Evolutionary conservation across 768 basidiomycete genomes (phyloP), one percentile per base, ranked within the genome.

Genomic region (Aureoboletus auriporus): DNA sequence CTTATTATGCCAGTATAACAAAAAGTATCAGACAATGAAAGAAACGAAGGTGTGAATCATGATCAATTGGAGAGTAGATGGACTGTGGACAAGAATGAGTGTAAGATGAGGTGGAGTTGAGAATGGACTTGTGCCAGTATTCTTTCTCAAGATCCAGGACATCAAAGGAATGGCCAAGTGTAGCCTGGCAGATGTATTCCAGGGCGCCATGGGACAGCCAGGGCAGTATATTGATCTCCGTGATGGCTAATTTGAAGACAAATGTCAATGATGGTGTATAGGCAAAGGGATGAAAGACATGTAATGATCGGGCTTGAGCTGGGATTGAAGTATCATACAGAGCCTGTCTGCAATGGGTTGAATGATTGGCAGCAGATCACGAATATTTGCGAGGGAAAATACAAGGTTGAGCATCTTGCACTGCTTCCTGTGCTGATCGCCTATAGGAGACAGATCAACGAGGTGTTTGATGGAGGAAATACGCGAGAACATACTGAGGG

Each of bases 161-260:
- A 11, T 65, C 51, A 42, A 72, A 65, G 5, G 59, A 61, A 48
- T 71, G 60, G 0, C 72, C 71, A 0, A 73, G 50, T 3, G 60
- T 58, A 8, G 62, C 67, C 41, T 67, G 64, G 10, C 61, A 63
- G 27, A 72, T 60, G 42, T 69, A 70, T 44, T 72, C 71, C 11
- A 72, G 53, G 20, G 72, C 65, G 8, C 56, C 61, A 1, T 64
- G 60, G 14, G 60, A 58, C 34, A 69, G 49, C 67, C 65, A 72
- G 6, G 62, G 60, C 14, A 68, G 54, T 0, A 73, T 10, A 17
- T 73, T 50, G 17, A 73, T 56, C 43, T 73, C 70, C 31, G 42
- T 56, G 8, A 38, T 33, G 8, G 59, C 63, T 66, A 27, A n/a
- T n/a, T n/a, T n/a, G 10, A 30, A 20, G 12, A 23, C 16, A 17